Base-by-base conservation (phyloP, 192 early-diverging fungal species). In the Umbelopsis sp. region DNA sequence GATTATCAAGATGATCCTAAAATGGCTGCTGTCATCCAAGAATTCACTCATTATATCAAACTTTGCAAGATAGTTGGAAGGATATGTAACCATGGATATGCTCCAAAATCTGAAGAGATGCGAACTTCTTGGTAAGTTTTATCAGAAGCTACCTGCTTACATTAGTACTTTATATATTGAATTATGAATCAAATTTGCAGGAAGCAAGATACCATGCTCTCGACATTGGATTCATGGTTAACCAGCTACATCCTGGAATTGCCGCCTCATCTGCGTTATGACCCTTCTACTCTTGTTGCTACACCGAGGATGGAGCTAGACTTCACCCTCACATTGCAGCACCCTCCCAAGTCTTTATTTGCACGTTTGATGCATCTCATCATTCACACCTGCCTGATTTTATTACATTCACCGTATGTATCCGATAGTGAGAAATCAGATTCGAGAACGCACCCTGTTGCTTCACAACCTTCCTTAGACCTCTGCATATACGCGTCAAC, bases 321-420 rank as follows among this genome's bases (percentile, higher is more conserved):
- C 16, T 27, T 61, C 10, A 33, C 55, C 13, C 55, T 61, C 35
- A n/a, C 55, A 35, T 33, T 61, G 18, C 55, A 61, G 30, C 55
- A 61, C 16, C 55, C 55, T n/a, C 55, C 55, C 27, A 61, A 61
- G 4, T 61, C 55, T 6, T 30, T 61, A 18, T 61, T 61, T 61
- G 55, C 55, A 8, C 55, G 55, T 0, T 16, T 61, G 5, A 22
- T 61, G 12, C 55, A 61, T 35, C 55, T 61, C 13, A 61, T 61
- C 5, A 25, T 25, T 18, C 55, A 61, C 30, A 61, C 55, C 4
- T 61, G 55, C 30, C 35, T 61, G 30, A 61, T 61, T 16, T 30
- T 61, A 27, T 61, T 61, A 30, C 55, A 61, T 61, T 61, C 55
- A 7, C 55, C 55, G 16, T 61, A 61, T 18, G 35, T 61, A 61